A percentile compares a stretch with the other conserved stretches of the same genome.
phyloP scores from a whole-genome alignment of 75 land plant genomes.

The Sequoia sempervirens region DNA sequence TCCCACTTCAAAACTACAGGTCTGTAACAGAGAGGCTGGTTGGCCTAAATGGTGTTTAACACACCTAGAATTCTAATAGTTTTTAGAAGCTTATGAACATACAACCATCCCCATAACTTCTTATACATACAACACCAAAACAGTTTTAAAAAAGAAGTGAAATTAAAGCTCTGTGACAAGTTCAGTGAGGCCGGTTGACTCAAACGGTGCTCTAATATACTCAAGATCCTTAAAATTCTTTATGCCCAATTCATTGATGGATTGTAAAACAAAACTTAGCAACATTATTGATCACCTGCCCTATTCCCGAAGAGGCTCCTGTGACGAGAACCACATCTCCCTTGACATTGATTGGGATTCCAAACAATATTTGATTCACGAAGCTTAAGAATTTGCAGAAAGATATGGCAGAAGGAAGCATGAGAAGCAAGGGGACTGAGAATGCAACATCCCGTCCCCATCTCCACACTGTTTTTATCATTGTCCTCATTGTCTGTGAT shows the following conservation, averaged over 20 bases:
- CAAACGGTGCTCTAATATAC: not conserved
- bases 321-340: conserved; percentile 78
- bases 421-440: not conserved
- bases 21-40: not conserved
- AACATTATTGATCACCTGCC: conserved; percentile 28
- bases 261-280: not conserved
- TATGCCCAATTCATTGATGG: not conserved
- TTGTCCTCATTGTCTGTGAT: not conserved
- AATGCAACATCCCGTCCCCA: not conserved
- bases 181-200: not conserved
- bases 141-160: not conserved
- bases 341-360: not conserved
- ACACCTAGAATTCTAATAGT: not conserved
- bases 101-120: not conserved
- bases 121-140: not conserved
- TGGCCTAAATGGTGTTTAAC: not conserved
- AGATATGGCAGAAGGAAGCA: conserved; percentile 3
- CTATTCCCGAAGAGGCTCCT: conserved; percentile 70
- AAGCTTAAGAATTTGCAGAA: not conserved
- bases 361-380: not conserved
- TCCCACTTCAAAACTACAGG: not conserved
- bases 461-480: not conserved
- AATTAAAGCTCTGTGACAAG: not conserved
- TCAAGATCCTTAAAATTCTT: not conserved
- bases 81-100: not conserved